phyloP scores from a whole-genome alignment of 768 basidiomycete genomes.

The Boletellus ananas region DNA sequence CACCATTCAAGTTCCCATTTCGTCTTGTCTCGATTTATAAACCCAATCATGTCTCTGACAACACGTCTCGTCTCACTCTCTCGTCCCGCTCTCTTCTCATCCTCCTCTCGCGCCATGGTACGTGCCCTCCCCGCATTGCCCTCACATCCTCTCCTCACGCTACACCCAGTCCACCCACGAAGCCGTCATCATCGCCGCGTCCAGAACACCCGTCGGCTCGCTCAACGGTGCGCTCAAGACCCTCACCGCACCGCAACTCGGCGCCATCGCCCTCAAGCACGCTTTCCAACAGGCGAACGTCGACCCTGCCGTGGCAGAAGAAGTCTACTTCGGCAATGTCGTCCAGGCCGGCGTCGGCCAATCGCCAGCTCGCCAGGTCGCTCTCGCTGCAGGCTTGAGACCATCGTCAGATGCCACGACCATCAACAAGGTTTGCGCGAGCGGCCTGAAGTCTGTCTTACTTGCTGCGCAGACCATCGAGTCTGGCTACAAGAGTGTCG shows the following conservation, averaged over 20 bases:
- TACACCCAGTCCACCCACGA: slow-evolving; percentile 51
- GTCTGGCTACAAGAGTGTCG: slow-evolving; percentile 78
- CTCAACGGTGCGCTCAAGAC: slow-evolving; percentile 87
- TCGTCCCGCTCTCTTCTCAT: slow-evolving; percentile 36
- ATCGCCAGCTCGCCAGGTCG: slow-evolving; percentile 96
- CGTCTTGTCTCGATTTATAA: slow-evolving; percentile 22
- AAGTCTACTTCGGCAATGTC: slow-evolving; percentile 97
- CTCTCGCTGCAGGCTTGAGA: slow-evolving; percentile 82
- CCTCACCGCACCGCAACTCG: slow-evolving; percentile 89
- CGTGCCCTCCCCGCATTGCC: slow-evolving; percentile 9
- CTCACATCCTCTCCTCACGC: background rate
- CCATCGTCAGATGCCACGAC: slow-evolving; percentile 92
- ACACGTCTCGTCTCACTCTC: slow-evolving; percentile 39
- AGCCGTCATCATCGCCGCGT: slow-evolving; percentile 91
- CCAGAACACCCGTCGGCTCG: slow-evolving; percentile 91
- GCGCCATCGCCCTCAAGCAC: slow-evolving; percentile 83
- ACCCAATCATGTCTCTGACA: slow-evolving; percentile 38
- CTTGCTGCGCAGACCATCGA: slow-evolving; percentile 89
- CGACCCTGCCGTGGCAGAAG: slow-evolving; percentile 81
- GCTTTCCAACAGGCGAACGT: slow-evolving; percentile 80
- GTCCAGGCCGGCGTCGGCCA: slow-evolving; percentile 97
- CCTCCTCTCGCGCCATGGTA: slow-evolving; percentile 50
- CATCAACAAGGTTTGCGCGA: slow-evolving; percentile 99
- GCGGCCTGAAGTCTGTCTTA: slow-evolving; percentile 94
- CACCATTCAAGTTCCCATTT: background rate